Conservation (phyloP, 441 rosid species). For the Brassica hybrid region DNA sequence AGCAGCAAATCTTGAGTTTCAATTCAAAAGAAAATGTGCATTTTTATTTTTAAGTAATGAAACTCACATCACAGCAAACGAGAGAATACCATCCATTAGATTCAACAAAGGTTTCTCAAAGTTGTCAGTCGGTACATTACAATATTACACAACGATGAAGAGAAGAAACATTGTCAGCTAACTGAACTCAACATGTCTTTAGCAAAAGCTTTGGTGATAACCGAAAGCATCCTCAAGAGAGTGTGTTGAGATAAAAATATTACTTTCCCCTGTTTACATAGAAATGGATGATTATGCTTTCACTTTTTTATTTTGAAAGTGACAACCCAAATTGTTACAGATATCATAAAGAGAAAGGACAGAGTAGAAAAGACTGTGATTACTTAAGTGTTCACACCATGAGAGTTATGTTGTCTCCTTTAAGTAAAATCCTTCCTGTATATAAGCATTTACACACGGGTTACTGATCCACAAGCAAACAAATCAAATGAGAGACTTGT, state of each 20-base stretch:
- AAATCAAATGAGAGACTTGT: not conserved
- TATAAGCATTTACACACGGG: not conserved
- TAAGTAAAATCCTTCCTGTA: slow-evolving; percentile 83
- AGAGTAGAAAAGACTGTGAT: slow-evolving; percentile 1
- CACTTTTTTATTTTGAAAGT: not conserved
- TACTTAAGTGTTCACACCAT: slow-evolving; percentile 92
- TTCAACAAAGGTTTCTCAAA: slow-evolving; percentile 28
- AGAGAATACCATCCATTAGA: slow-evolving; percentile 9
- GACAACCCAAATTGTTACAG: not conserved
- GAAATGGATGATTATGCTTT: not conserved
- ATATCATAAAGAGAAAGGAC: not conserved
- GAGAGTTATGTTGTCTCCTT: slow-evolving; percentile 86
- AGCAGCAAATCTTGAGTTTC: not conserved
- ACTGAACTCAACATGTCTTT: slow-evolving; percentile 14
- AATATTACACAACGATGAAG: slow-evolving; percentile 15
- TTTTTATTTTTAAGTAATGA: not conserved
- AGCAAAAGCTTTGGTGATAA: slow-evolving; percentile 19
- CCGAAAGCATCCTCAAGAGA: not conserved
- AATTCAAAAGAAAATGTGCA: not conserved
- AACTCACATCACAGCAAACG: not conserved
- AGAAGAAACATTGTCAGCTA: slow-evolving; percentile 22
- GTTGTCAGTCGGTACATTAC: slow-evolving; percentile 14
- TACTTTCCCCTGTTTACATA: slow-evolving; percentile 41
- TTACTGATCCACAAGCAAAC: not conserved
- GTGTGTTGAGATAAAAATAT: slow-evolving; percentile 6